Percentiles rank a stretch among this genome's conserved stretches.
Evolutionary conservation across 768 basidiomycete genomes (phyloP).

Genomic region (Hemileccinum impolitum): DNA sequence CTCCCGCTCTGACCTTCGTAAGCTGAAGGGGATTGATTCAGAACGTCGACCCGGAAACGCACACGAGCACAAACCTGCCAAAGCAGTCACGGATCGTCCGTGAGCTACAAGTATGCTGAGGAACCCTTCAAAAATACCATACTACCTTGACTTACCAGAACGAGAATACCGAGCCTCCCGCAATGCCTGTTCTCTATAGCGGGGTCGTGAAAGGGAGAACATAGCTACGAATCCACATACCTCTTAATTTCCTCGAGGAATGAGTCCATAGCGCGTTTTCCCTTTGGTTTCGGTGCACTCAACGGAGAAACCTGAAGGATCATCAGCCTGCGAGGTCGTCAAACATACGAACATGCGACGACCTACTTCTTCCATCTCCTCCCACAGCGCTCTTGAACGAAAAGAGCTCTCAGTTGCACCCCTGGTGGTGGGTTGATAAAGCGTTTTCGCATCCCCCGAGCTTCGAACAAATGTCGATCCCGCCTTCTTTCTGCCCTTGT

Average conservation of each 20-base stretch:
- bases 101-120: slow-evolving; percentile 38
- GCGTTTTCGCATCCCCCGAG: slow-evolving; percentile 36
- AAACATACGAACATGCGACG: slow-evolving; percentile 2
- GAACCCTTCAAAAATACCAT: neutral
- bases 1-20: slow-evolving; percentile 91
- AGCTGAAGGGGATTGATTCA: slow-evolving; percentile 38
- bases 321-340: slow-evolving; percentile 1
- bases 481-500: slow-evolving; percentile 44
- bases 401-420: slow-evolving; percentile 29
- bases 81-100: slow-evolving; percentile 81
- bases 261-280: slow-evolving; percentile 93
- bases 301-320: slow-evolving; percentile 55
- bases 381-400: slow-evolving; percentile 29
- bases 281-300: slow-evolving; percentile 69
- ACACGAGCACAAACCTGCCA: slow-evolving; percentile 62
- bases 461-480: slow-evolving; percentile 63
- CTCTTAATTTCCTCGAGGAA: slow-evolving; percentile 97
- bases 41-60: neutral
- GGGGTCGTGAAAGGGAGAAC: neutral
- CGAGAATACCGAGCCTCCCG: slow-evolving; percentile 82
- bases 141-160: slow-evolving; percentile 43
- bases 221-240: slow-evolving; percentile 37
- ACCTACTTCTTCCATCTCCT: slow-evolving; percentile 34
- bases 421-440: slow-evolving; percentile 43
- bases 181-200: slow-evolving; percentile 83